Evolutionary conservation across 805 yeast species (phyloP).

Genomic region (Starmerella vitae): DNA sequence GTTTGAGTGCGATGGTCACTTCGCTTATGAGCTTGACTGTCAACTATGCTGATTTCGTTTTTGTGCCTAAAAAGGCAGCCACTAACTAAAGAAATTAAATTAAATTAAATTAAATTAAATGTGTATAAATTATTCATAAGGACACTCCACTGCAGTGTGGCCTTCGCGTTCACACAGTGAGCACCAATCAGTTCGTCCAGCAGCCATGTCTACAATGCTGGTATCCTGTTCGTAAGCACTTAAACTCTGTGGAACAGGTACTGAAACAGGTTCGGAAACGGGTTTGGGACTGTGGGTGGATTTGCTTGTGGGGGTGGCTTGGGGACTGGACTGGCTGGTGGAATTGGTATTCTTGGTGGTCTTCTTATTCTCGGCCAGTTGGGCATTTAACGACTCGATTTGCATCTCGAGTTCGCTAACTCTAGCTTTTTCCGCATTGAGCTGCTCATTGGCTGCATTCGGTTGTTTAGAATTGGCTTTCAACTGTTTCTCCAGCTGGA

Average conservation of each 20-base stretch:
- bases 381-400: constrained; percentile 13
- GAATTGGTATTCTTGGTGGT: not conserved
- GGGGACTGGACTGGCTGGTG: not conserved
- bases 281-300: not conserved
- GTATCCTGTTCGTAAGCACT: constrained; percentile 7
- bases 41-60: constrained; percentile 27
- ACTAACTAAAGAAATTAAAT: not conserved
- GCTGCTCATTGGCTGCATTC: not conserved
- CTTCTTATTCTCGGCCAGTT: constrained; percentile 3
- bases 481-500: constrained; percentile 9
- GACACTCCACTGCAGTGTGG: constrained; percentile 78
- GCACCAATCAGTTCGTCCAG: constrained; percentile 75
- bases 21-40: constrained; percentile 26
- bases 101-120: too few species aligned
- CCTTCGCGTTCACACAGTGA: constrained; percentile 86
- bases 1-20: constrained; percentile 23
- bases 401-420: constrained; percentile 17
- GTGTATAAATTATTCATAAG: constrained; percentile 44
- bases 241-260: constrained; percentile 7
- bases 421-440: constrained; percentile 13
- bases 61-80: too few species aligned
- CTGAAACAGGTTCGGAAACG: not conserved
- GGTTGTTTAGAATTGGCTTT: not conserved
- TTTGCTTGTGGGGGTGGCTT: not conserved
- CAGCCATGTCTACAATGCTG: constrained; percentile 44